Base-by-base conservation (phyloP, 2,329 filamentous ascomycete species). In the Penicillium crustosum region DNA sequence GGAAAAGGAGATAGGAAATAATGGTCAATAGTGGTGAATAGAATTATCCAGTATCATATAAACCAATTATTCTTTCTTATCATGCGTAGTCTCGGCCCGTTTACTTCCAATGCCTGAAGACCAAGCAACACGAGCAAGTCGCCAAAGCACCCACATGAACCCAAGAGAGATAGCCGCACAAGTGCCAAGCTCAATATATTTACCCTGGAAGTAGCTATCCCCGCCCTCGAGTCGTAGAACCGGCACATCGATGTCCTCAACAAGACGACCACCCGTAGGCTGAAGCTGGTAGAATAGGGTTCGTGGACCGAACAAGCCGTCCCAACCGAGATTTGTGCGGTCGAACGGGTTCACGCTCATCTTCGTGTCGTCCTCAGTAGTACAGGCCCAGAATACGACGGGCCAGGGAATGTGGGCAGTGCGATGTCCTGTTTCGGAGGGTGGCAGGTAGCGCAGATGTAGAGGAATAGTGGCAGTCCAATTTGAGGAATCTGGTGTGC, bases 331-430 rank as follows among this genome's bases (percentile, higher is more conserved):
- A 69, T 91, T 85, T n/a, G 82, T 78, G 6, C 90, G 81, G 72
- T 97, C 93, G 73, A 97, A 97, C 0, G 93, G 93, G 68, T 89
- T 96, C 6, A 82, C 83, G 0, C 83, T 75, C 75, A 93, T 90
- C 67, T 90, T 88, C 0, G 81, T 82, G 0, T 83, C 73, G 35
- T 77, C 75, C 38, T 78, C 74, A 0, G 87, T 84, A 8, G 83
- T 81, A 70, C 93, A 97, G 0, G 92, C 91, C 93, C 93, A 97
- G 78, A 97, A 97, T 0, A 97, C 83, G 0, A 85, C 83, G 0
- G 93, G 93, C 78, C 89, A 93, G 0, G 93, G 90, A 0, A 94
- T 73, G n/a, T 85, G 77, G 1, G 87, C 74, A 5, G 79, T 64
- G 2, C 77, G 73, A 61, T 84, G 79, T 3, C 87, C 87, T 3